Conservation (phyloP, 2,329 filamentous ascomycete species). For the Didymellaceae sp. region DNA sequence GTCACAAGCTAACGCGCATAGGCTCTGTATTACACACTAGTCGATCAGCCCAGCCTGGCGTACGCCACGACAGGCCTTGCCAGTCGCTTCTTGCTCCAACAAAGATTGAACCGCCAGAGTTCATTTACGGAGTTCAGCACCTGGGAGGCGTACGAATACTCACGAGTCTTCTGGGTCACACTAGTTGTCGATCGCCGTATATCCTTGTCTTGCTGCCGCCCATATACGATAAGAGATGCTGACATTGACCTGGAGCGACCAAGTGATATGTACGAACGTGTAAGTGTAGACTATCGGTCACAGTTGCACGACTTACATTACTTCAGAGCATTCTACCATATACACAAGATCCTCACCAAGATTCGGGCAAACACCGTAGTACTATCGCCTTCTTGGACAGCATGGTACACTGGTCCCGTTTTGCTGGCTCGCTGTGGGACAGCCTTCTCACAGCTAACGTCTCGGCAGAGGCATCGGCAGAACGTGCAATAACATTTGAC, state of each 20-base stretch:
- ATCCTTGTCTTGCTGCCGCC: slow-evolving; percentile 39
- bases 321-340: neutral
- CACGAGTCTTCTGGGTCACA: slow-evolving; percentile 41
- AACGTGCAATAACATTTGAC: slow-evolving; percentile 20
- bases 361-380: neutral
- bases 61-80: slow-evolving; percentile 41
- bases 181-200: slow-evolving; percentile 38
- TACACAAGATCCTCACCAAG: neutral
- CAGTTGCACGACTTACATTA: neutral
- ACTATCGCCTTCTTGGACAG: slow-evolving; percentile 23
- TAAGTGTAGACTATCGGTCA: neutral
- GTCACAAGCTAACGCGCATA: slow-evolving; percentile 1
- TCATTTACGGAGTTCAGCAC: slow-evolving; percentile 22
- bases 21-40: slow-evolving; percentile 35
- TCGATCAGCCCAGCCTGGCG: slow-evolving; percentile 37
- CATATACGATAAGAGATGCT: slow-evolving; percentile 36
- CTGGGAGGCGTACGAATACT: slow-evolving; percentile 30
- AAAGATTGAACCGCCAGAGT: slow-evolving; percentile 37
- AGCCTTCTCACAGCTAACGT: slow-evolving; percentile 19
- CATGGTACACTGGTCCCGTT: slow-evolving; percentile 35
- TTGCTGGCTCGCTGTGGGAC: slow-evolving; percentile 36
- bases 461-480: neutral
- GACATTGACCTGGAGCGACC: slow-evolving; percentile 39
- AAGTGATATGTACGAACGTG: slow-evolving; percentile 1
- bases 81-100: slow-evolving; percentile 37